Evolutionary conservation across 345 rosid species (phyloP), one percentile per base, ranked within the genome.

Genomic region (Sonneratia alba): DNA sequence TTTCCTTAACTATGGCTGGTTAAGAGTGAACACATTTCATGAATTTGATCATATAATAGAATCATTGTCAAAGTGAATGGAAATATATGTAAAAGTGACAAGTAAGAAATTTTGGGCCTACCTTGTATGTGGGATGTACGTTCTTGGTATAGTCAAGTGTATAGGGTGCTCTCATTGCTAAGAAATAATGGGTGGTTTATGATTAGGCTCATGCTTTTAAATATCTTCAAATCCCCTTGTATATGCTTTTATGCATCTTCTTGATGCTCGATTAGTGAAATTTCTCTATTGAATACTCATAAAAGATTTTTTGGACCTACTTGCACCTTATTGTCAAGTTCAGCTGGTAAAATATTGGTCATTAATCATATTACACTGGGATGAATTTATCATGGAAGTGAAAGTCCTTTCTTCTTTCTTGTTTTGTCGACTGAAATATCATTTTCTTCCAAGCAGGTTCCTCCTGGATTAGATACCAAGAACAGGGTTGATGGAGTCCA

Each of bases 381-480:
- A 8, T 9, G 36, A 24, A 62, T 62, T 32, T 34, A 32, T 62
- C 19, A 32, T 62, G 66, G 66, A 34, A 62, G 66, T 24, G 12
- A 27, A n/a, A n/a, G 4, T 24, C 32, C 27, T 13, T 14, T 3
- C 38, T 22, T 62, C 13, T 6, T 32, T n/a, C 18, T 27, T 62
- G 66, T 34, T 62, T 34, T 27, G 38, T 73, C 84, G 62, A 36
- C 61, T 62, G 76, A 67, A 53, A 72, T 32, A 22, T 68, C 21
- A 65, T 69, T 67, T 56, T 67, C 21, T 70, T 36, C 47, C 62
- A n/a, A 40, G 8, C 73, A 94, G 97, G 82, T 88, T 77, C 97
- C 98, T 32, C 72, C 79, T 10, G 88, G 75, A 77, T 67, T 91
- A 34, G 93, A 91, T 51, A 53, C 66, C 10, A 67, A 40, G 24